These are phyloP conservation scores for Saccharomycodes ludwigii DNA, from an alignment of 805 yeast species.

Conservation along the genomic window DNA sequence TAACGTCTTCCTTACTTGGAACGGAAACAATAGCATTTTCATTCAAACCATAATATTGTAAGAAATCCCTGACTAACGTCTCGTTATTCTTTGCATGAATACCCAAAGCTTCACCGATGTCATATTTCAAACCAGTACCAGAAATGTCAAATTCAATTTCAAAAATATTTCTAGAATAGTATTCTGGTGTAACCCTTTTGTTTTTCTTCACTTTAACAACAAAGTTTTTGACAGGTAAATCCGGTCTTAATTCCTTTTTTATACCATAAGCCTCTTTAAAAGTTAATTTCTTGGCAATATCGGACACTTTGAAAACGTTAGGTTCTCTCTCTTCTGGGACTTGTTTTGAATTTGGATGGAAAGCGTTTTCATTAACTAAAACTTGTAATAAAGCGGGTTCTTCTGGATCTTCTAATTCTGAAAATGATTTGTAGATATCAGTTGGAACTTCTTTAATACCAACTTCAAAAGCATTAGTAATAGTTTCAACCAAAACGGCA, in stretches of 20 bases:
- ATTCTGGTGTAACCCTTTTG: conserved; percentile 79
- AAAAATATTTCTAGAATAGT: conserved; percentile 90
- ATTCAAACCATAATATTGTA: conserved; percentile 57
- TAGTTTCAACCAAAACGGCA: conserved; percentile 52
- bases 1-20: conserved; percentile 52
- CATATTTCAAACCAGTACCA: conserved; percentile 84
- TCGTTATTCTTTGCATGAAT: conserved; percentile 79
- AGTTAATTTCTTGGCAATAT: conserved; percentile 55
- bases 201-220: conserved; percentile 85
- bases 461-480: conserved; percentile 41
- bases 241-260: conserved; percentile 65
- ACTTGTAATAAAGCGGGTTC: conserved; percentile 34
- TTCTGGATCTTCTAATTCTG: conserved; percentile 16
- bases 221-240: conserved; percentile 71
- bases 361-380: conserved; percentile 52
- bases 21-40: conserved; percentile 58
- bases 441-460: conserved; percentile 30
- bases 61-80: conserved; percentile 53
- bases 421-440: conserved; percentile 12
- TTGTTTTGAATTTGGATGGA: conserved; percentile 46
- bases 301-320: conserved; percentile 31
- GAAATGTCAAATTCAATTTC: conserved; percentile 88
- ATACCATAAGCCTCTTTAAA: conserved; percentile 72
- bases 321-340: conserved; percentile 22
- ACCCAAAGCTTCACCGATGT: conserved; percentile 94